phyloP scores from a whole-genome alignment of 1,284 basidiomycete genomes.

The Somion occarium region DNA sequence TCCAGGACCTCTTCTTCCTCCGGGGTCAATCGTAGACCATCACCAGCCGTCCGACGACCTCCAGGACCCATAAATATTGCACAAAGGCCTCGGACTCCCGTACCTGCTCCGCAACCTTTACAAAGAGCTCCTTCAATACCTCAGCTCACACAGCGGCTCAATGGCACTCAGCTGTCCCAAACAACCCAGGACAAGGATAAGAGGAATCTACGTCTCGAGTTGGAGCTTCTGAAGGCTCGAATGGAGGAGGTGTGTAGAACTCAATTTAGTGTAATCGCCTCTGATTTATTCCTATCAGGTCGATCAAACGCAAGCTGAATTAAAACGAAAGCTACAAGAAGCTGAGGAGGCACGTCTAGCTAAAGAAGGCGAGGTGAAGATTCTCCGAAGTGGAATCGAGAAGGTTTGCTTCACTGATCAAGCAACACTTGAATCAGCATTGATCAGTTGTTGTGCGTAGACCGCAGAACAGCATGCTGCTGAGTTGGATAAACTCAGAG shows the following conservation, averaged over 20 bases:
- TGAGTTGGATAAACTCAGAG: conserved; percentile 52
- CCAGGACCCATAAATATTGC: background rate
- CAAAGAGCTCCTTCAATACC: background rate
- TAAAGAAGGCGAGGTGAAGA: conserved; percentile 60
- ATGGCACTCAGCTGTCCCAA: background rate
- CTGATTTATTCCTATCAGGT: background rate
- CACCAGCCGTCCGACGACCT: background rate
- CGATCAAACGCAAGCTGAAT: conserved; percentile 38
- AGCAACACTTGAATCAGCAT: background rate
- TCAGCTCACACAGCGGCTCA: background rate
- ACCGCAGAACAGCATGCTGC: conserved; percentile 51
- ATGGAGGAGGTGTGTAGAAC: conserved; percentile 40
- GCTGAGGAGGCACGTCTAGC: conserved; percentile 42
- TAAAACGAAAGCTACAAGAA: conserved; percentile 40
- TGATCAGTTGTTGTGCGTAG: conserved; percentile 30
- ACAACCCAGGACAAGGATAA: conserved; percentile 9
- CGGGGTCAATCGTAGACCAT: background rate
- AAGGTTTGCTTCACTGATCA: conserved; percentile 35
- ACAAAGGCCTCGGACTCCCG: background rate
- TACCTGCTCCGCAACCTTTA: background rate
- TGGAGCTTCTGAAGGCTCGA: conserved; percentile 35
- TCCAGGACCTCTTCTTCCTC: background rate
- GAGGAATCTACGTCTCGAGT: conserved; percentile 13
- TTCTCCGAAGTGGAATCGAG: conserved; percentile 52
- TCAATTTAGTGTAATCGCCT: background rate